Percentiles rank a stretch among this genome's conserved stretches.
phyloP scores from a whole-genome alignment of 2,329 filamentous ascomycete genomes.

The Botrytis aclada region DNA sequence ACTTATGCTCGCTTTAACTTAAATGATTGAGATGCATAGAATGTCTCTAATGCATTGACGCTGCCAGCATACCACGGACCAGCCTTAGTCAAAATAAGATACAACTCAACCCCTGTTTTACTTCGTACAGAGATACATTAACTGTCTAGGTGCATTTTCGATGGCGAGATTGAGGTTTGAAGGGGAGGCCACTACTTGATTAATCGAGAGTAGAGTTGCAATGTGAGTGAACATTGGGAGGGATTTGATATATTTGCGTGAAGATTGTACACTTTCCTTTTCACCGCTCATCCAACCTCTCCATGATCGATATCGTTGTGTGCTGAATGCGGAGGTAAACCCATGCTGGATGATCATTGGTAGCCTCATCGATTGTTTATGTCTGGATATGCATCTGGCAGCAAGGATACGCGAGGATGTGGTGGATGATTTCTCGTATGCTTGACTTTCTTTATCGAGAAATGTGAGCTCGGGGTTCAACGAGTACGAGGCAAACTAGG shows the following conservation, averaged over 20 bases:
- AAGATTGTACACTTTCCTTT: not conserved
- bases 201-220: not conserved
- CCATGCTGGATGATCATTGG: not conserved
- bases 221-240: not conserved
- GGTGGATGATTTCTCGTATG: conserved; percentile 6
- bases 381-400: not conserved
- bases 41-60: conserved; percentile 16
- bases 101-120: conserved; percentile 2
- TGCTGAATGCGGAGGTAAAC: not conserved
- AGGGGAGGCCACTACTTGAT: not conserved
- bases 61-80: conserved; percentile 16
- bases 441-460: conserved; percentile 1
- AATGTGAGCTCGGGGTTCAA: not conserved
- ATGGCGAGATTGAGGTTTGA: conserved; percentile 17
- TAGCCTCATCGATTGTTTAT: conserved; percentile 19
- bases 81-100: not conserved
- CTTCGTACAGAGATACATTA: conserved; percentile 14
- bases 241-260: not conserved
- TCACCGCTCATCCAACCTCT: conserved; percentile 16
- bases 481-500: not conserved
- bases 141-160: conserved; percentile 4
- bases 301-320: not conserved
- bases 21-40: conserved; percentile 9
- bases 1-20: conserved; percentile 2
- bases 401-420: conserved; percentile 11